Evolutionary conservation across 2,329 filamentous ascomycete genomes (phyloP).

Genomic region (Phaeosphaeria sp.): DNA sequence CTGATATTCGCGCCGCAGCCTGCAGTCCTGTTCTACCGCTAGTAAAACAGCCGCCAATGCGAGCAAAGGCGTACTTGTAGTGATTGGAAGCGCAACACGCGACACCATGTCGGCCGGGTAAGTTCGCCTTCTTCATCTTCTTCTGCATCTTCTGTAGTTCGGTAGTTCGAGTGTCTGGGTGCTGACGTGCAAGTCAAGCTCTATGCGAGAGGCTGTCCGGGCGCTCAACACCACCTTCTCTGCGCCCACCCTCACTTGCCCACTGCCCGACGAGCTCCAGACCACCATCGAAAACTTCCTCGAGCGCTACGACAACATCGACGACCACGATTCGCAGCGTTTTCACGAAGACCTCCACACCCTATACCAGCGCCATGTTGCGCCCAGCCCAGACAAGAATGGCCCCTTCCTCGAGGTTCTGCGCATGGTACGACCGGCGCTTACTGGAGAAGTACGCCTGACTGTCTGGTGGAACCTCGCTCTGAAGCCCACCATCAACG

Average conservation of each 20-base stretch:
- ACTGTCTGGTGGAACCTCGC: conserved; percentile 75
- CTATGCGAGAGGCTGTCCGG: conserved; percentile 57
- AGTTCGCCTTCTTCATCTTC: conserved; percentile 6
- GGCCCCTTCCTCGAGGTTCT: conserved; percentile 74
- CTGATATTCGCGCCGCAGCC: neutral
- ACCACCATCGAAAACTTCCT: conserved; percentile 71
- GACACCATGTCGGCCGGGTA: conserved; percentile 33
- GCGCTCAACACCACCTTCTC: conserved; percentile 54
- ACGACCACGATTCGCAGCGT: conserved; percentile 72
- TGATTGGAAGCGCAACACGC: conserved; percentile 6
- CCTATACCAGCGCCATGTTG: conserved; percentile 70
- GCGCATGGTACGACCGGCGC: conserved; percentile 66
- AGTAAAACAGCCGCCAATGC: conserved; percentile 15
- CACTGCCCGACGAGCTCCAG: conserved; percentile 71
- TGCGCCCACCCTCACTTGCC: conserved; percentile 52
- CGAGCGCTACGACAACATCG: conserved; percentile 69
- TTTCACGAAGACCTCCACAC: conserved; percentile 74
- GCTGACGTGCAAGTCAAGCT: conserved; percentile 40
- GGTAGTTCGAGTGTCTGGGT: neutral
- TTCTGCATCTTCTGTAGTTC: neutral
- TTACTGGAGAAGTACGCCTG: conserved; percentile 68
- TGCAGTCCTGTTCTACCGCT: conserved; percentile 1
- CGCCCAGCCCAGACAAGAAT: conserved; percentile 62
- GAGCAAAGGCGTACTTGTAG: conserved; percentile 9
- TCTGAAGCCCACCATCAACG: conserved; percentile 62